Conservation (phyloP, 164 flowering plant species). For the Tetracentron sinense region DNA sequence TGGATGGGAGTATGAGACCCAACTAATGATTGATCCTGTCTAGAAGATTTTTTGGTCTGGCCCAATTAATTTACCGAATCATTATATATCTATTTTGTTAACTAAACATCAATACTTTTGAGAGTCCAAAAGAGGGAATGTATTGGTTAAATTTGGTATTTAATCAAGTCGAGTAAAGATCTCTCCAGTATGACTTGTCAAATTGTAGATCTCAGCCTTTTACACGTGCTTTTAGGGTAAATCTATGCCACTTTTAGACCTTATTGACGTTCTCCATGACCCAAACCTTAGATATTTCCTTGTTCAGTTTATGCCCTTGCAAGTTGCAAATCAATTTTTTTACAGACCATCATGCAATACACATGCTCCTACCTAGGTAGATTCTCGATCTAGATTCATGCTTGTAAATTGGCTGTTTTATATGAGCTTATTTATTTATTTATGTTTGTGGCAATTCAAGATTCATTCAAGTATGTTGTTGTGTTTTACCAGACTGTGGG, state of each 20-base stretch:
- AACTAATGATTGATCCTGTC: background rate
- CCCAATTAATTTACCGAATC: background rate
- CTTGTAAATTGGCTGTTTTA: background rate
- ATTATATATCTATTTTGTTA: background rate
- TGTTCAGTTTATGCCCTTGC: background rate
- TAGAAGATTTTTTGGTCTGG: too few relatives aligned
- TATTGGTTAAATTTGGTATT: background rate
- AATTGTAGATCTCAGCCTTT: background rate
- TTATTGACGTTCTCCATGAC: background rate
- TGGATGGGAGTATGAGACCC: too few relatives aligned
- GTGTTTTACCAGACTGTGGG: slow-evolving; percentile 3
- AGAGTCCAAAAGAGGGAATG: background rate
- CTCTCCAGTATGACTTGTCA: background rate
- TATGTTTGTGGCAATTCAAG: too few relatives aligned
- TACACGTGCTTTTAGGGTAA: background rate
- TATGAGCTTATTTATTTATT: too few relatives aligned
- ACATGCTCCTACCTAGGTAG: background rate
- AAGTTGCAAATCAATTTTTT: background rate
- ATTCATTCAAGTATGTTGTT: background rate
- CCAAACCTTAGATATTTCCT: background rate
- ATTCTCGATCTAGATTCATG: background rate
- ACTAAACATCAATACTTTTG: background rate
- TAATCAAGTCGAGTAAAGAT: background rate
- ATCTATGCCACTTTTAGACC: too few relatives aligned
- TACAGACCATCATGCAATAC: background rate